Base-by-base conservation (phyloP, 139 green algal species). In the Monoraphidium neglectum region DNA sequence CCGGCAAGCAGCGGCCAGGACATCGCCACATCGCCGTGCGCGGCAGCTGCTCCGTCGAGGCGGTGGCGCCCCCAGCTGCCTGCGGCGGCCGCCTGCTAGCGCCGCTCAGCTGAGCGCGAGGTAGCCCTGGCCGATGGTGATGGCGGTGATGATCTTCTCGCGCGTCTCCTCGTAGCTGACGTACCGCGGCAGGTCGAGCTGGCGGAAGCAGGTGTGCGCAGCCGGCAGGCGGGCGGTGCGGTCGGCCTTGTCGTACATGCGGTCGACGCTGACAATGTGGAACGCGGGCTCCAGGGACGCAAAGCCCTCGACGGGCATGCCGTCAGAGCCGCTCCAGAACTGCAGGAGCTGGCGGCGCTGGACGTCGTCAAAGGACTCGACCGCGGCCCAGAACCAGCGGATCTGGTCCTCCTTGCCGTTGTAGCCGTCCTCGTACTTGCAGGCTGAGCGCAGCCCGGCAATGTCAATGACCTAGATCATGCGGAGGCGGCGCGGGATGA, bases 351-450 rank as follows among this genome's bases (percentile, higher is more conserved):
- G 76, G 26, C 86, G 76, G 36, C 86, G 76, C 53, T 88, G 78
- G 43, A 66, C 61, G 72, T 91, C 86, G 40, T 87, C 81, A 32
- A 91, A 74, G 23, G 64, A 77, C 43, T 91, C 86, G 12, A 82
- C 73, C 54, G 84, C 86, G 26, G 87, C 77, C 86, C 86, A 91
- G 81, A 91, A 88, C 86, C 86, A 91, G 8, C 40, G 46, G 62
- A 91, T 86, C 68, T 84, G 69, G 6, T 82, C 72, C 86, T 91
- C 86, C 79, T 87, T 85, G 76, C 86, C 86, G 1, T 63, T 88
- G 78, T 91, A 91, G 56, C 86, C 86, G 54, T 91, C 86, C 74
- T 91, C 83, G 70, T 91, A 91, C 77, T 82, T 87, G 79, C 56
- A 77, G 28, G 62, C 26, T 5, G 43, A 10, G 4, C 47, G 51